Evolutionary conservation across 441 rosid genomes (phyloP), one percentile per base, ranked within the genome.

Genomic region (Macaranga tanarius): DNA sequence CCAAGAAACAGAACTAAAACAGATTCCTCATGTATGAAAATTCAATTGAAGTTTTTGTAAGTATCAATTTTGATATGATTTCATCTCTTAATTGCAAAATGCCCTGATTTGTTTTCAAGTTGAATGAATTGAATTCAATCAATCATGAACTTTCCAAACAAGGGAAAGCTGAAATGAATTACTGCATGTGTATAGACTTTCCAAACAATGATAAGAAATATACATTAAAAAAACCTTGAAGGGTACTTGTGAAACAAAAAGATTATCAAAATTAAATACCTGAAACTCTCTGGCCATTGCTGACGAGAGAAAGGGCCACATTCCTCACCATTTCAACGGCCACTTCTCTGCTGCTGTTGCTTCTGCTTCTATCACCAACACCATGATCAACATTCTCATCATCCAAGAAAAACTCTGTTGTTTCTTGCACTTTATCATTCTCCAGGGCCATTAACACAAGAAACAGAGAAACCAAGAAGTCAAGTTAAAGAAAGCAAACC

Each of bases 201-300:
- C 10, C 47, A 42, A 38, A 38, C 12, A 34, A 34, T 59, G n/a
- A 40, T 17, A 34, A 16, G 11, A 25, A 28, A 25, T 28, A 4
- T 13, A 13, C 34, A 28, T 16, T 2, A 38, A 25, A 0, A 15
- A 16, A 23, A 31, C 9, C 16, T 20, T 12, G 0, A 54, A 38
- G 9, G 19, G 17, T 12, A n/a, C 28, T 51, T n/a, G n/a, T n/a
- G n/a, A 7, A 17, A 13, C 20, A 55, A 26, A 19, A 15, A 10
- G 1, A 66, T 26, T 1, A 47, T 9, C 57, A 31, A 2, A 5
- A 34, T 4, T 70, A 55, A 50, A 59, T 74, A 88, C 95, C 84
- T 84, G 77, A 66, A 90, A 76, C 93, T 90, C 70, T 81, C 88
- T 1, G 95, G 95, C 95, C 95, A 88, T 77, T 86, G 91, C 70